Percentiles rank a stretch among this genome's conserved stretches.
phyloP scores from a whole-genome alignment of 2,329 filamentous ascomycete species.

The Ascocoryne sarcoides region DNA sequence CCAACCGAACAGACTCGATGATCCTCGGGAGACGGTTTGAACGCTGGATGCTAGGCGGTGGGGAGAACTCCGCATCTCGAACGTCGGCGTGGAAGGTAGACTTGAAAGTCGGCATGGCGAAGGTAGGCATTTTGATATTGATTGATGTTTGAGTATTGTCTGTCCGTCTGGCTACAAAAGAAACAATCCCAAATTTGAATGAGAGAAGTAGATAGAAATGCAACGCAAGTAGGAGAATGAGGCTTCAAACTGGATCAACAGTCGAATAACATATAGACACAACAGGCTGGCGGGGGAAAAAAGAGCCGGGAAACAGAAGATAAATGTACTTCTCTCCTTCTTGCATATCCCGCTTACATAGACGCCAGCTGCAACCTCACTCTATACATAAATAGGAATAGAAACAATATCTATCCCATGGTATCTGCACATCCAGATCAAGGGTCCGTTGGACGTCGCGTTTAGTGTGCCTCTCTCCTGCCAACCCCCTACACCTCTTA shows the following conservation, averaged over 20 bases:
- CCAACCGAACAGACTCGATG: slow-evolving; percentile 38
- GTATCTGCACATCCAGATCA: not conserved
- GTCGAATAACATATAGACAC: too few relatives aligned
- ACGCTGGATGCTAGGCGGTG: slow-evolving; percentile 6
- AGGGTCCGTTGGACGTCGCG: not conserved
- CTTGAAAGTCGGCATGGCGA: slow-evolving; percentile 14
- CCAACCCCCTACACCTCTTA: not conserved
- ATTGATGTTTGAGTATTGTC: not conserved
- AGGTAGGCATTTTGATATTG: not conserved
- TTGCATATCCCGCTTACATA: slow-evolving; percentile 14
- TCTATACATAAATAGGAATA: slow-evolving; percentile 22
- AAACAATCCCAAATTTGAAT: not conserved
- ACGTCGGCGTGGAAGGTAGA: slow-evolving; percentile 14
- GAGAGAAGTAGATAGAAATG: slow-evolving; percentile 4
- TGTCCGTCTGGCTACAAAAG: not conserved
- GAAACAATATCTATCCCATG: not conserved
- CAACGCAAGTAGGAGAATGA: slow-evolving; percentile 2
- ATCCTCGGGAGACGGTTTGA: slow-evolving; percentile 7
- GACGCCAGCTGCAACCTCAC: slow-evolving; percentile 19
- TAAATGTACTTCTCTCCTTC: slow-evolving; percentile 22
- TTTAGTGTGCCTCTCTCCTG: not conserved
- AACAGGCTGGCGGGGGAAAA: slow-evolving; percentile 6
- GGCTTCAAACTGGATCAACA: slow-evolving; percentile 13
- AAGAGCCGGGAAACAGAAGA: slow-evolving; percentile 19
- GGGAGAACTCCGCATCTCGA: slow-evolving; percentile 19